These are phyloP conservation scores for Penicillium expansum DNA, from an alignment of 2,329 filamentous ascomycete species.

Conservation along the genomic window DNA sequence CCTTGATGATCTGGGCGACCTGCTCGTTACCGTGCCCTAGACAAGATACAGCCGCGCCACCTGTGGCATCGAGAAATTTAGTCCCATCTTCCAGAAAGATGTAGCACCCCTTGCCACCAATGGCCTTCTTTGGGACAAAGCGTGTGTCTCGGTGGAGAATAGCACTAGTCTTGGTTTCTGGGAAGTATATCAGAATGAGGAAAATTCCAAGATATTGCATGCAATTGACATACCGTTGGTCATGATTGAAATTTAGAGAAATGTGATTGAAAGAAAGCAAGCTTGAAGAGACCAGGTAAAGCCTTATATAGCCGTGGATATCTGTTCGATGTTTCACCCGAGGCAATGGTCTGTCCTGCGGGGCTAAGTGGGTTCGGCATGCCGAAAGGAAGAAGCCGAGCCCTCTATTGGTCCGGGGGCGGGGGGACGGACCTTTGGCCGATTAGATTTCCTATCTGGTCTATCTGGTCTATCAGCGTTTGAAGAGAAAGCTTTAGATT, in stretches of 20 bases:
- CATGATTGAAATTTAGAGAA: neutral
- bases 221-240: neutral
- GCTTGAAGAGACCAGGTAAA: neutral
- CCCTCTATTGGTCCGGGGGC: conserved; percentile 21
- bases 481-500: neutral
- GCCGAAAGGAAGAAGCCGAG: conserved; percentile 31
- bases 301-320: neutral
- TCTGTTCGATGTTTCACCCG: conserved; percentile 8
- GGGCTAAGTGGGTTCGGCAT: conserved; percentile 29
- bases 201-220: neutral
- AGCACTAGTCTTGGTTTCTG: conserved; percentile 23
- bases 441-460: neutral
- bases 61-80: conserved; percentile 67
- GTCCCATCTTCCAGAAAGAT: conserved; percentile 56
- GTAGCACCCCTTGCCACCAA: conserved; percentile 51
- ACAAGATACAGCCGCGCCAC: conserved; percentile 70
- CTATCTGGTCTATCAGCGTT: neutral
- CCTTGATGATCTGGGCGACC: conserved; percentile 58
- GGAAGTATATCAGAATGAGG: neutral
- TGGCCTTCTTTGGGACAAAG: conserved; percentile 47
- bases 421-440: neutral
- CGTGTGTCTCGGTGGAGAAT: conserved; percentile 55
- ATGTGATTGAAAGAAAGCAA: neutral
- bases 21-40: conserved; percentile 65
- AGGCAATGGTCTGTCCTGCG: conserved; percentile 15